Conservation (phyloP, 805 yeast species). For the Candida bentonensis region DNA sequence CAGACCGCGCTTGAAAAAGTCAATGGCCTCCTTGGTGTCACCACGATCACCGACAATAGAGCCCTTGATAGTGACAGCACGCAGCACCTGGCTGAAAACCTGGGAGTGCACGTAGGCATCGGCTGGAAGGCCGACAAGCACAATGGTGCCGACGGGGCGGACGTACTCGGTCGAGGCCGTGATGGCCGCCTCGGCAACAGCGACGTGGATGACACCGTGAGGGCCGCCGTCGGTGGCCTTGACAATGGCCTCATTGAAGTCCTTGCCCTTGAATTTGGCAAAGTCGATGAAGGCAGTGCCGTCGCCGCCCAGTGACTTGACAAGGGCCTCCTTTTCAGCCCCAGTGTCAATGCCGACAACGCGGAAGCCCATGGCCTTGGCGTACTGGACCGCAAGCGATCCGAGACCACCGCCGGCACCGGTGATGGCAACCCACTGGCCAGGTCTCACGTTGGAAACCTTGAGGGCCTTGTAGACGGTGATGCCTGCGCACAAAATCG, state of each 20-base stretch:
- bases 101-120: conserved; percentile 57
- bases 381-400: conserved; percentile 60
- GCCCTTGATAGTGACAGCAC: conserved; percentile 58
- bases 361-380: conserved; percentile 62
- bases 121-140: conserved; percentile 66
- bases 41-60: conserved; percentile 85
- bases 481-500: conserved; percentile 83
- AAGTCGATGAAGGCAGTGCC: conserved; percentile 37
- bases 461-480: conserved; percentile 84
- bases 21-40: conserved; percentile 70
- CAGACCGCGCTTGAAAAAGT: conserved; percentile 58
- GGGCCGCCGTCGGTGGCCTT: conserved; percentile 59
- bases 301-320: conserved; percentile 52
- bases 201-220: conserved; percentile 63
- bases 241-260: conserved; percentile 40
- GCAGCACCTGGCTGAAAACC: conserved; percentile 62
- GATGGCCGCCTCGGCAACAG: conserved; percentile 59
- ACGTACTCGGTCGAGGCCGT: conserved; percentile 44
- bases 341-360: conserved; percentile 64
- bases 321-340: conserved; percentile 41
- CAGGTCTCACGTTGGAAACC: conserved; percentile 55
- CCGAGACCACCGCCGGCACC: conserved; percentile 80
- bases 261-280: conserved; percentile 39
- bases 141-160: conserved; percentile 58
- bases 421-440: conserved; percentile 63